Evolutionary conservation across 225 moss, liverwort and hornwort species (phyloP), one percentile per base, ranked within the genome.

Genomic region (Ulota crispa): DNA sequence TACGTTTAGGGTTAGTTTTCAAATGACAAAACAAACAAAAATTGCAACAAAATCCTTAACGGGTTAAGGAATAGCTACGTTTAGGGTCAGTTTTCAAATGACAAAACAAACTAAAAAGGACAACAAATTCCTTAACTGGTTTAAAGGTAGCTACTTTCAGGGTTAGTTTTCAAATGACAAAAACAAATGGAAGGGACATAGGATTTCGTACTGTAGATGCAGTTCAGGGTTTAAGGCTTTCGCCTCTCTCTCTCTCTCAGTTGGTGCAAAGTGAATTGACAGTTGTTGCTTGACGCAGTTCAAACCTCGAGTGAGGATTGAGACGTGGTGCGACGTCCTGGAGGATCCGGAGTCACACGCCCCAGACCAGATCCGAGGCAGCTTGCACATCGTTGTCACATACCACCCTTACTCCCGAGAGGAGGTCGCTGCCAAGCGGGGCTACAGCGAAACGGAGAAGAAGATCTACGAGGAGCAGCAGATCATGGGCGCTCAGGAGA

Each of bases 241-340:
- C n/a, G 4, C 9, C 56, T 56, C 12, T 15, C 56, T 56, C 12
- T 37, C 36, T 56, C 21, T 24, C 0, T n/a, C 24, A 2, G 56
- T 75, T 45, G 5, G 13, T 76, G 23, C 15, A 4, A 14, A 43
- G 4, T 9, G 50, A 52, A 18, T 5, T 50, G 50, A 75, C 32
- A 32, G 11, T 60, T 45, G 39, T 43, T 36, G 57, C 23, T 23
- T 41, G 8, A 45, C 80, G 75, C 94, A 96, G 96, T 84, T 96
- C 78, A 87, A 81, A 23, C 92, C 93, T 0, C 87, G 80, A 12
- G 63, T 80, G 2, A 37, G 62, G 27, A 85, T 73, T 50, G 94
- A 94, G 79, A 9, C 83, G 14, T 94, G 96, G 96, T 85, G 93
- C 7, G 94, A 96, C 7, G 85, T 96, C 39, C 73, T 94, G 79